Percentiles rank a stretch among this genome's conserved stretches.
Conservation (phyloP, 306 rosid species). For the Casuarina glauca region DNA sequence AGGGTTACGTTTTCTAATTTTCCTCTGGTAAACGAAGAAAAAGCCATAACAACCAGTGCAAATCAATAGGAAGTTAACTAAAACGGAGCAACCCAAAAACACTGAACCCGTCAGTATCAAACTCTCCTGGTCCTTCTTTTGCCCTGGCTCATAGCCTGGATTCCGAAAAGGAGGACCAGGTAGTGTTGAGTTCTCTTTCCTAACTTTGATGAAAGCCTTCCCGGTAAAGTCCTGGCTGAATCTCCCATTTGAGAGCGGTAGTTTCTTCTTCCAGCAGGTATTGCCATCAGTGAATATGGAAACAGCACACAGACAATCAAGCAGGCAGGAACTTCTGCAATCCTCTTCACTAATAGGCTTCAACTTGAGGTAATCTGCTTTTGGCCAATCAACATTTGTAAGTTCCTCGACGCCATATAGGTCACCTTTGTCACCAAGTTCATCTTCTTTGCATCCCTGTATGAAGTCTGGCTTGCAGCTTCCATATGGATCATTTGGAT, state of each 20-base stretch:
- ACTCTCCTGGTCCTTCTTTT: conserved; percentile 34
- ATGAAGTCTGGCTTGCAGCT: conserved; percentile 28
- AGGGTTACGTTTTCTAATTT: not conserved
- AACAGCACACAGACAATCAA: conserved; percentile 43
- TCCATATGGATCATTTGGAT: conserved; percentile 25
- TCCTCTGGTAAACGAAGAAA: conserved; percentile 24
- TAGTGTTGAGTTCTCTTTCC: not conserved
- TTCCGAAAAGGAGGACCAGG: not conserved
- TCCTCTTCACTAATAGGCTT: conserved; percentile 5
- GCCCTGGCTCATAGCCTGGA: not conserved
- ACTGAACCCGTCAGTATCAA: conserved; percentile 29
- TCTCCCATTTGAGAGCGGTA: conserved; percentile 49
- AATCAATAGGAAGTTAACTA: conserved; percentile 25
- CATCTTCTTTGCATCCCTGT: conserved; percentile 34
- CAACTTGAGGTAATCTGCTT: conserved; percentile 18
- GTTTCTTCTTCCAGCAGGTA: conserved; percentile 46
- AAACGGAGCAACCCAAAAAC: conserved; percentile 43
- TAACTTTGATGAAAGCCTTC: conserved; percentile 21
- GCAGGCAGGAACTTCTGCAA: conserved; percentile 33
- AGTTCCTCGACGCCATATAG: conserved; percentile 23
- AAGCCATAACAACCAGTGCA: conserved; percentile 16
- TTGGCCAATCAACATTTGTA: conserved; percentile 35
- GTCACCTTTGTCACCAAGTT: not conserved
- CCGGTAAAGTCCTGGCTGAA: not conserved
- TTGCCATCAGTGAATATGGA: conserved; percentile 3